These are phyloP conservation scores for Aureobasidium sp. DNA, from an alignment of 2,329 filamentous ascomycete species.

Conservation along the genomic window DNA sequence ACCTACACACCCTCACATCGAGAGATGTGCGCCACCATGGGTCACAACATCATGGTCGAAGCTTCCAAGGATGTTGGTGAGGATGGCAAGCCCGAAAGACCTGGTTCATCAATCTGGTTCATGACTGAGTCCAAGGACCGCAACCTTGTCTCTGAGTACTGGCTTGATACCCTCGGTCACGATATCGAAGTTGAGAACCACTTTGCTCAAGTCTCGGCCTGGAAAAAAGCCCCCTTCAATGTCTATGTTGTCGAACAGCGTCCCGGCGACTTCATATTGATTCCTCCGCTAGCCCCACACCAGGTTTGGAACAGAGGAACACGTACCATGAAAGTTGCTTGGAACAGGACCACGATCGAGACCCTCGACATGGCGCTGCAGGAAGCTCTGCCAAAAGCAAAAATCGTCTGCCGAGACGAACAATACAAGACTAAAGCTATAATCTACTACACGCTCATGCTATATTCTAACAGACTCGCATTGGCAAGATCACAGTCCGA, in stretches of 20 bases:
- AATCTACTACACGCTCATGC: slow-evolving; percentile 75
- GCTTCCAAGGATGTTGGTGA: slow-evolving; percentile 58
- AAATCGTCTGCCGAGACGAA: slow-evolving; percentile 90
- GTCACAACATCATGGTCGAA: slow-evolving; percentile 98
- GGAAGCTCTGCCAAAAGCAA: slow-evolving; percentile 80
- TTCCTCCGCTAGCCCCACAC: slow-evolving; percentile 87
- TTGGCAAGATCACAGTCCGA: slow-evolving; percentile 45
- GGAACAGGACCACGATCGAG: slow-evolving; percentile 91
- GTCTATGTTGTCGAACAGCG: slow-evolving; percentile 90
- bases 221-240: slow-evolving; percentile 88
- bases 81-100: slow-evolving; percentile 60
- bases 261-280: slow-evolving; percentile 83
- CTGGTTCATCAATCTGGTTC: slow-evolving; percentile 93
- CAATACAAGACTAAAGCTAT: slow-evolving; percentile 99
- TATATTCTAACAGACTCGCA: slow-evolving; percentile 58
- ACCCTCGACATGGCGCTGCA: slow-evolving; percentile 78
- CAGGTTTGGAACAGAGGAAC: slow-evolving; percentile 98
- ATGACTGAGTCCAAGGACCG: slow-evolving; percentile 97
- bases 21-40: slow-evolving; percentile 94
- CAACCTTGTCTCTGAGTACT: slow-evolving; percentile 85
- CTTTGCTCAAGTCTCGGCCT: slow-evolving; percentile 90
- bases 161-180: slow-evolving; percentile 83
- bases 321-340: slow-evolving; percentile 92
- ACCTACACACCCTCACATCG: slow-evolving; percentile 93
- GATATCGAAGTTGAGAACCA: slow-evolving; percentile 96